Evolutionary conservation across 306 rosid genomes (phyloP).

Genomic region (Macrotyloma uniflorum): DNA sequence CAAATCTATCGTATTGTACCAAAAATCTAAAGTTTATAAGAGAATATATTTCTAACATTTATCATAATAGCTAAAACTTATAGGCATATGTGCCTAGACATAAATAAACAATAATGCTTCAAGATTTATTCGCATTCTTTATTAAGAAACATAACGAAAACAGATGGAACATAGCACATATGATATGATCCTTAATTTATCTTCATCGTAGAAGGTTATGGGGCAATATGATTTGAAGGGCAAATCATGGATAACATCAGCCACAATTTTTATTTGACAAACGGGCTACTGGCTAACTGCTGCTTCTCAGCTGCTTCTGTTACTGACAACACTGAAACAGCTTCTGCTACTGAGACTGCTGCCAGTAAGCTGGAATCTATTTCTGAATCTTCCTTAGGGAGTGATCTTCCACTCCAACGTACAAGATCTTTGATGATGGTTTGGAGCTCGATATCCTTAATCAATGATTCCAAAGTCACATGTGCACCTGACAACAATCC

Average conservation of each 20-base stretch:
- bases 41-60: no score
- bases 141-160: constrained; percentile 17
- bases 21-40: no score
- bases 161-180: constrained; percentile 4
- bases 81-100: no score
- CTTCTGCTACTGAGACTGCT: constrained; percentile 20
- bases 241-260: constrained; percentile 28
- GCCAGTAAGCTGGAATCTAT: constrained; percentile 32
- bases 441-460: constrained; percentile 68
- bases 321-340: constrained; percentile 2
- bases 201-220: constrained; percentile 8
- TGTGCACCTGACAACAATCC: constrained; percentile 68
- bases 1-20: no score
- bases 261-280: constrained; percentile 40
- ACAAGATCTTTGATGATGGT: constrained; percentile 67
- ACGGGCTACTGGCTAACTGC: constrained; percentile 29
- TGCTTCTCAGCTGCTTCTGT: constrained; percentile 41
- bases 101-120: background rate
- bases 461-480: constrained; percentile 78
- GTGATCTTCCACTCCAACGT: constrained; percentile 68
- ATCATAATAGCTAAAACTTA: no score
- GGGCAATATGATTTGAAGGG: background rate
- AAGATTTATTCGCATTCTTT: background rate
- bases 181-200: constrained; percentile 30
- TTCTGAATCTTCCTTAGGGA: constrained; percentile 55